Conservation (phyloP, 1,139 yeast species). For the Barnettozyma hawaiiensis region DNA sequence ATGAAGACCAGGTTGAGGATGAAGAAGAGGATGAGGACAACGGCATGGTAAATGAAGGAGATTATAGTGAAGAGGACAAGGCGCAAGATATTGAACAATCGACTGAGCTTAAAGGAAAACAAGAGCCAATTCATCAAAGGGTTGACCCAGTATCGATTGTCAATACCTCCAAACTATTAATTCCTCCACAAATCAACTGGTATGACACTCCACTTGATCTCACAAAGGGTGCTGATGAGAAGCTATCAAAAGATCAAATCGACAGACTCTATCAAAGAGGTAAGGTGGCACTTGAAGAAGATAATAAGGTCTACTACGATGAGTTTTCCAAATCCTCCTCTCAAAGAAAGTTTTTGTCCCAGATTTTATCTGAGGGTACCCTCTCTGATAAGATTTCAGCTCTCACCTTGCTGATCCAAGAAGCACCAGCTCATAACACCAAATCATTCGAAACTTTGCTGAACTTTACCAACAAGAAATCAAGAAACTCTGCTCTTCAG, state of each 20-base stretch:
- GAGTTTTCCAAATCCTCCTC: slow-evolving; percentile 79
- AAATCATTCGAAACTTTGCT: slow-evolving; percentile 78
- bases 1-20: slow-evolving; percentile 23
- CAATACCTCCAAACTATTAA: slow-evolving; percentile 47
- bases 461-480: slow-evolving; percentile 80
- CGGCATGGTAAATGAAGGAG: slow-evolving; percentile 24
- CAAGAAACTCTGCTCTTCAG: slow-evolving; percentile 89
- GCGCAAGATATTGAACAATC: slow-evolving; percentile 17
- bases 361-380: slow-evolving; percentile 89
- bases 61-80: slow-evolving; percentile 23
- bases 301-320: slow-evolving; percentile 64
- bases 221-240: slow-evolving; percentile 35
- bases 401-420: slow-evolving; percentile 84
- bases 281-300: slow-evolving; percentile 56
- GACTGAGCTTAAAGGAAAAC: not conserved
- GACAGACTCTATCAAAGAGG: slow-evolving; percentile 65
- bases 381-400: slow-evolving; percentile 94
- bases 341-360: slow-evolving; percentile 84
- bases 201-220: slow-evolving; percentile 42
- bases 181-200: slow-evolving; percentile 75
- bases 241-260: slow-evolving; percentile 44
- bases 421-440: slow-evolving; percentile 86
- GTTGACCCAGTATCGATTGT: slow-evolving; percentile 51
- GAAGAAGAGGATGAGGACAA: slow-evolving; percentile 25
- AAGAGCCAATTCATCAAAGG: slow-evolving; percentile 30